Percentiles rank a stretch among this genome's conserved stretches.
Evolutionary conservation across 805 yeast genomes (phyloP).

Genomic region (Debaryomyces prosopidis): DNA sequence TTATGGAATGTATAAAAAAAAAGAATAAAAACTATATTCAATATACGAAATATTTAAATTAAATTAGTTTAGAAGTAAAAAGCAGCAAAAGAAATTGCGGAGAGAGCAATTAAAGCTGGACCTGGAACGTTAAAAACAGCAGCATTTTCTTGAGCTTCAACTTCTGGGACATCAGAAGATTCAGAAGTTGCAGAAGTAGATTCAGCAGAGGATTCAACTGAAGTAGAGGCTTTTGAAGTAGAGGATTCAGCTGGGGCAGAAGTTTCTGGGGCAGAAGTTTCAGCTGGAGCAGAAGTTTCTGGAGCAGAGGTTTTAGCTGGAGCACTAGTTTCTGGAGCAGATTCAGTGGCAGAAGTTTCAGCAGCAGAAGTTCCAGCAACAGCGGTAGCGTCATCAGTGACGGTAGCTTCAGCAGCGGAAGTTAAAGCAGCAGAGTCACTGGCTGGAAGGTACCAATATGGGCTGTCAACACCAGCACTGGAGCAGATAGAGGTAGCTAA

Average conservation of each 20-base stretch:
- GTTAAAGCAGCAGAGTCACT: conserved; percentile 27
- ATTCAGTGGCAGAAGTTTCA: conserved; percentile 6
- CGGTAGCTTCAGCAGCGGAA: conserved; percentile 14
- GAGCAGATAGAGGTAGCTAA: conserved; percentile 34
- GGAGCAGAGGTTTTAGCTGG: conserved; percentile 1
- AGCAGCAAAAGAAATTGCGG: neutral
- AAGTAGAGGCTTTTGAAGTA: conserved; percentile 10
- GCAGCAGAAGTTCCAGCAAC: conserved; percentile 10
- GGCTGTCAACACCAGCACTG: conserved; percentile 33
- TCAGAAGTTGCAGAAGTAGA: neutral
- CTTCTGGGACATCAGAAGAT: neutral
- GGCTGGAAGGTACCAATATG: conserved; percentile 32
- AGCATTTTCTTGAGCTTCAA: neutral
- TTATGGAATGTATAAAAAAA: too few relatives aligned
- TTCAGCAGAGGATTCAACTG: neutral
- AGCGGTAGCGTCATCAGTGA: conserved; percentile 12
- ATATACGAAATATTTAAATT: too few relatives aligned
- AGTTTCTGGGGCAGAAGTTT: neutral
- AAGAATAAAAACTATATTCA: too few relatives aligned
- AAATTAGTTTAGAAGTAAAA: neutral
- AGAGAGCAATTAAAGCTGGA: neutral
- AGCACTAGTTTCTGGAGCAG: conserved; percentile 3
- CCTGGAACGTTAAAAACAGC: neutral
- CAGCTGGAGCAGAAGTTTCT: conserved; percentile 3
- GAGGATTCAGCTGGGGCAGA: conserved; percentile 6